phyloP scores from a whole-genome alignment of 371 early-diverging fungal species.

The Mucor saturninus region DNA sequence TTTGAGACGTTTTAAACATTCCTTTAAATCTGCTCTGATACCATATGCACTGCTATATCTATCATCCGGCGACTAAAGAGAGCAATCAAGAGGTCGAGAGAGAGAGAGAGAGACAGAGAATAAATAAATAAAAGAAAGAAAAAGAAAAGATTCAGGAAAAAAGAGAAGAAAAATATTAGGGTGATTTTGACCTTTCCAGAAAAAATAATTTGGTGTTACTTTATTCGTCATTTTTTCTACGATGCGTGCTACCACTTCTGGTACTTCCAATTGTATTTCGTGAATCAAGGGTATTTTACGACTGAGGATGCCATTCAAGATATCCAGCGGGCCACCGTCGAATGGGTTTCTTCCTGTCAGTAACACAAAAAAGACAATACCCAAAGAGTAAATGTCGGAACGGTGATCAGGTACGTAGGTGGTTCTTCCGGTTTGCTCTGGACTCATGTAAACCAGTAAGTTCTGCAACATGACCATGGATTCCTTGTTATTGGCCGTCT shows the following conservation, averaged over 20 bases:
- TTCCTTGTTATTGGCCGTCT: slow-evolving; percentile 42
- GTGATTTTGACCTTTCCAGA: background rate
- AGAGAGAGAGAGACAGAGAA: too few species aligned
- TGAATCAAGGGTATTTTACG: slow-evolving; percentile 49
- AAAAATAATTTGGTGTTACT: slow-evolving; percentile 30
- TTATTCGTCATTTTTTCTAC: slow-evolving; percentile 64
- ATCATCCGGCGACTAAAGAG: slow-evolving; percentile 56
- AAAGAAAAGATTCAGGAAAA: too few species aligned
- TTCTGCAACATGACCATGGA: slow-evolving; percentile 31
- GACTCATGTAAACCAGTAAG: slow-evolving; percentile 45
- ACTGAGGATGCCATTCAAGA: slow-evolving; percentile 57
- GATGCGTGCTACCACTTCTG: slow-evolving; percentile 49
- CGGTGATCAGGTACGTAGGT: slow-evolving; percentile 62
- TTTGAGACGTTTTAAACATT: slow-evolving; percentile 45
- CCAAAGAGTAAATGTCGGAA: slow-evolving; percentile 61
- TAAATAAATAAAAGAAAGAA: too few species aligned
- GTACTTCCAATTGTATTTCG: slow-evolving; percentile 55
- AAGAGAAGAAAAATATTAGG: background rate
- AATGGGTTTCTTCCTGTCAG: slow-evolving; percentile 58
- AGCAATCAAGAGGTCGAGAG: too few species aligned
- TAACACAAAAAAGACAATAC: slow-evolving; percentile 56
- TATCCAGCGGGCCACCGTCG: slow-evolving; percentile 58
- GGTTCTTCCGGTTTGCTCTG: slow-evolving; percentile 64
- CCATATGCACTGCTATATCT: slow-evolving; percentile 63
- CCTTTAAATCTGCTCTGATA: slow-evolving; percentile 56